Base-by-base conservation (phyloP, 2,329 filamentous ascomycete genomes). In the Clonostachys solani region DNA sequence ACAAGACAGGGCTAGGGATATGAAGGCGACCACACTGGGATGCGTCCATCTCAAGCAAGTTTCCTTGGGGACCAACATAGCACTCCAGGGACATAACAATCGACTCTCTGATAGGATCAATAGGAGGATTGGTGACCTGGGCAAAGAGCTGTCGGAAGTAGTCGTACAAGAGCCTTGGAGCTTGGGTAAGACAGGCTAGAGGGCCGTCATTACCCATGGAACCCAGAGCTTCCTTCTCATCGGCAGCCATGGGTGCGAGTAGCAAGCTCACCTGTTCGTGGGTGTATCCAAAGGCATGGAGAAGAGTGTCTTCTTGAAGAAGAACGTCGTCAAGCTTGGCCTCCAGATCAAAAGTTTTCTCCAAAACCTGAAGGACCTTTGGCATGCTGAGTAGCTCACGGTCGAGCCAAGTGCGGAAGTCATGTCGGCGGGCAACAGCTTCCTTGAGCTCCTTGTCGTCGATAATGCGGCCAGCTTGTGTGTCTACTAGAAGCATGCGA, bases 201-300 rank as follows among this genome's bases (percentile, higher is more conserved):
- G 92, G 92, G 41, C 89, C 89, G 74, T 97, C 92, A 63, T 97
- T 97, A 59, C 92, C 92, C 92, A 97, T 97, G 50, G 92, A 97
- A 38, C 92, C 92, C 46, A 97, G 79, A 40, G 92, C 92, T 68
- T 97, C 92, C 73, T 97, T 97, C 50, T 95, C 95, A 61, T 97
- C 92, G 19, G 91, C 91, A 49, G 91, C 92, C 92, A 97, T 97
- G 10, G 92, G 92, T 16, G 87, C 92, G 45, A 97, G 82, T 36
- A 97, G 77, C 63, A 97, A 72, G 66, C 87, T 92, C 65, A 97
- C 87, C 69, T 97, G 92, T 74, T 97, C 92, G 52, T 96, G 86
- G 7, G 92, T 95, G 68, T 96, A 97, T 17, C 92, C 92, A 57
- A 94, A 96, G 8, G 92, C 88, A 58, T 87, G 85, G 41, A 97